Percentiles rank a stretch among this genome's conserved stretches.
Evolutionary conservation across 495 filamentous ascomycete genomes (phyloP).

Genomic region (Podospora didyma): DNA sequence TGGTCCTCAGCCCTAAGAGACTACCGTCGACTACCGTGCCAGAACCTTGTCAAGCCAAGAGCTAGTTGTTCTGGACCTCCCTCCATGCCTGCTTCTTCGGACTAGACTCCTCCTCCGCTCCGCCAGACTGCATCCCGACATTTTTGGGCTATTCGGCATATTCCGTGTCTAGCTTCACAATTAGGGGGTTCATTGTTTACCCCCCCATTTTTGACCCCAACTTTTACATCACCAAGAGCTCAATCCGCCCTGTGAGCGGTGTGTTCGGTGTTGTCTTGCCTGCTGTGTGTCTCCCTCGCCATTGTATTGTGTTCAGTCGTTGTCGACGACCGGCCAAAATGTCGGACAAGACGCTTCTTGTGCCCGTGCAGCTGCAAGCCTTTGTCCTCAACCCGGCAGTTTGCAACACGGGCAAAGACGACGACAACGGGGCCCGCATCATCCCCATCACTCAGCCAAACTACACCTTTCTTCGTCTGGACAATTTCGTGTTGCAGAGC

Average conservation of each 20-base stretch:
- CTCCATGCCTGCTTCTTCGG: no score
- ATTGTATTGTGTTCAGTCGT: no score
- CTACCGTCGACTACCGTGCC: no score
- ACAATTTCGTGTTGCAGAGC: constrained; percentile 29
- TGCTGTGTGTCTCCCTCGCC: no score
- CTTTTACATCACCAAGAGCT: not conserved
- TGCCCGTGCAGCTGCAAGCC: not conserved
- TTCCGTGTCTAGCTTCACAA: not conserved
- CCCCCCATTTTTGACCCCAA: not conserved
- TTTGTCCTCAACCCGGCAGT: constrained; percentile 8
- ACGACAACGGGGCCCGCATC: constrained; percentile 22
- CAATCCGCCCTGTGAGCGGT: no score
- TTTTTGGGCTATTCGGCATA: not conserved
- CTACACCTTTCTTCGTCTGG: constrained; percentile 45
- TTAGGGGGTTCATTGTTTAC: no score
- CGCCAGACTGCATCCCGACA: no score
- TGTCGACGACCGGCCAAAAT: not conserved
- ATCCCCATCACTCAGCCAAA: constrained; percentile 53
- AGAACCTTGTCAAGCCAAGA: no score
- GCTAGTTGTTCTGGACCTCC: no score
- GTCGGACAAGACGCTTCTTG: not conserved
- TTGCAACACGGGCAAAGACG: not conserved
- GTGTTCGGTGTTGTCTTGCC: no score
- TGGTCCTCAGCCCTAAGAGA: no score
- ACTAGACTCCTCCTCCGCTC: no score